Evolutionary conservation across 2,329 filamentous ascomycete species (phyloP), one percentile per base, ranked within the genome.

Genomic region (Diaporthe longicolla): DNA sequence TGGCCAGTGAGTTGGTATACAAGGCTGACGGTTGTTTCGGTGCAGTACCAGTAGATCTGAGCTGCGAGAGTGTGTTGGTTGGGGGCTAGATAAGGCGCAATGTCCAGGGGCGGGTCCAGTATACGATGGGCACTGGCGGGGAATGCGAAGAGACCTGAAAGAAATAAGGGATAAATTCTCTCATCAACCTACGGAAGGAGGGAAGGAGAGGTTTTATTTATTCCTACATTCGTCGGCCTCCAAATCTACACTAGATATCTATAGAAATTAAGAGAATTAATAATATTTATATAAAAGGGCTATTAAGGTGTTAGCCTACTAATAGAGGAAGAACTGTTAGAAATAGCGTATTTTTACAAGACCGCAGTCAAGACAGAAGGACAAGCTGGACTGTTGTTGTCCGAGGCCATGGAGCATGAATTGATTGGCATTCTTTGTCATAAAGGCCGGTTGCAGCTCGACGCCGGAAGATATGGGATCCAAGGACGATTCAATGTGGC

Each of bases 21-120:
- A n/a, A 70, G 52, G 17, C 7, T 48, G 13, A 70, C 26, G 8
- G 52, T 70, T 70, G 68, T 32, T 58, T 58, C 19, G 37, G 68
- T 70, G 26, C 54, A 70, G 19, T 70, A 70, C 68, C 68, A 70
- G 68, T 58, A 48, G 37, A 70, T 70, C n/a, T 58, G 54, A 5
- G 50, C 68, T 3, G 68, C 52, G 21, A 70, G 37, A 37, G 50
- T 35, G 26, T 48, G 68, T 26, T 58, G 9, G 19, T 70, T 70
- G 19, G 52, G 68, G 3, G 37, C 68, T 7, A 70, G 68, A 50
- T 70, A 70, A 45, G 68, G 68, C 26, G 19, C 68, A 50, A 70
- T 59, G 19, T 70, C 68, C 7, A 70, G 2, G 8, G 68, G 68
- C 2, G 68, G 37, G 3, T 63, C 58, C 37, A 63, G 7, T 13